Conservation (phyloP, 768 basidiomycete genomes). For the Calocybe indica region DNA sequence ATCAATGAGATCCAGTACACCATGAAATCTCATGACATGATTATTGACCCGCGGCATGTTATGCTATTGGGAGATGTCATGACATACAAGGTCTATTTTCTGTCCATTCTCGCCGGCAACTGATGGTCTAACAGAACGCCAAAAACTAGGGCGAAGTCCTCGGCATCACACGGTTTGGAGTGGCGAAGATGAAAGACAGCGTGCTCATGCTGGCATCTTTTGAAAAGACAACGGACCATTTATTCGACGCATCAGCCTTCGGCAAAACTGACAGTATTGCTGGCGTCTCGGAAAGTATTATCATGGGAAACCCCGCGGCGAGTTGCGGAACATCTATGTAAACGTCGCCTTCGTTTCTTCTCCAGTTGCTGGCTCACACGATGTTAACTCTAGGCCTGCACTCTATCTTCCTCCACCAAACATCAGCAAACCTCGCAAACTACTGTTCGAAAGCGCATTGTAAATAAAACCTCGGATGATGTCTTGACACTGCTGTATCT, state of each 20-base stretch:
- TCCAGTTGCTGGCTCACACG: slow-evolving; percentile 3
- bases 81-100: slow-evolving; percentile 77
- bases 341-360: slow-evolving; percentile 14
- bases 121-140: not conserved
- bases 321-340: slow-evolving; percentile 94
- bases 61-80: slow-evolving; percentile 99
- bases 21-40: slow-evolving; percentile 97
- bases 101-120: no score
- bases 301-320: slow-evolving; percentile 96
- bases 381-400: slow-evolving; percentile 34
- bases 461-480: slow-evolving; percentile 14
- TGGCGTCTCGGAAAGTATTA: slow-evolving; percentile 98
- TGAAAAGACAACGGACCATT: slow-evolving; percentile 98
- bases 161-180: slow-evolving; percentile 98
- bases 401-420: slow-evolving; percentile 37
- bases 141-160: slow-evolving; percentile 80
- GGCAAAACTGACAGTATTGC: slow-evolving; percentile 93
- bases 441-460: slow-evolving; percentile 44
- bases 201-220: slow-evolving; percentile 99
- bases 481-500: slow-evolving; percentile 5
- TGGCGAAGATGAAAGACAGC: slow-evolving; percentile 99
- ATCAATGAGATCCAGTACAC: slow-evolving; percentile 97
- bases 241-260: slow-evolving; percentile 96
- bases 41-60: slow-evolving; percentile 96
- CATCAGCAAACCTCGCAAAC: slow-evolving; percentile 41